A percentile compares a stretch with the other conserved stretches of the same genome.
Evolutionary conservation across 306 rosid species (phyloP).

Genomic region (Quercus aquifolioides): DNA sequence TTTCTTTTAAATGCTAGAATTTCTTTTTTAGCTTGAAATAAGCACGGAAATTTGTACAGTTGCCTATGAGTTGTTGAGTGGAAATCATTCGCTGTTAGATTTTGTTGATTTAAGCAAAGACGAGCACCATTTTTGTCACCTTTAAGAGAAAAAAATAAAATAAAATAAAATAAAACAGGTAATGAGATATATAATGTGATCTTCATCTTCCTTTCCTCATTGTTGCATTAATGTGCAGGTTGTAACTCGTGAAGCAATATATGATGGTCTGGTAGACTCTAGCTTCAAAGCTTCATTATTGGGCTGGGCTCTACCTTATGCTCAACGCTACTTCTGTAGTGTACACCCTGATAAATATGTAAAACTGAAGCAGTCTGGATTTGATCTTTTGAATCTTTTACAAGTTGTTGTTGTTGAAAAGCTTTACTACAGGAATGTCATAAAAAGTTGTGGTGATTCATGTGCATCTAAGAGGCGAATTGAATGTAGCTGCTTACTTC

Average conservation of each 20-base stretch:
- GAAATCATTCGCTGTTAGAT: background rate
- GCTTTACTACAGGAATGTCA: slow-evolving; percentile 68
- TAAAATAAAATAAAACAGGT: background rate
- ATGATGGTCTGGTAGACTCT: slow-evolving; percentile 52
- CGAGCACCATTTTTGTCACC: background rate
- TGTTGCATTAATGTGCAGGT: slow-evolving; percentile 53
- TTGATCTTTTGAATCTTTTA: slow-evolving; percentile 38
- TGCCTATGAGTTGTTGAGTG: background rate
- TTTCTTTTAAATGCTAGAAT: background rate
- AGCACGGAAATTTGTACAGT: background rate
- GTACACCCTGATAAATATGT: slow-evolving; percentile 53
- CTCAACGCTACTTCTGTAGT: slow-evolving; percentile 76
- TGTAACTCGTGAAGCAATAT: slow-evolving; percentile 79
- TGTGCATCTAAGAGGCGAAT: slow-evolving; percentile 45
- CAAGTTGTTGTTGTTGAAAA: slow-evolving; percentile 76
- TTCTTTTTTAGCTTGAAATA: background rate
- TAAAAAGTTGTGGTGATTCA: slow-evolving; percentile 42
- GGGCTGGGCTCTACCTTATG: slow-evolving; percentile 84
- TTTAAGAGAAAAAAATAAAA: background rate
- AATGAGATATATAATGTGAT: background rate
- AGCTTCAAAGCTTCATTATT: slow-evolving; percentile 55
- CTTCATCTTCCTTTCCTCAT: background rate
- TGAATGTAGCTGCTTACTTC: slow-evolving; percentile 71
- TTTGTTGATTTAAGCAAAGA: background rate
- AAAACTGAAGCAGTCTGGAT: slow-evolving; percentile 69